These are phyloP conservation scores for Hericium rajendrae DNA, from an alignment of 768 basidiomycete genomes.

Conservation along the genomic window DNA sequence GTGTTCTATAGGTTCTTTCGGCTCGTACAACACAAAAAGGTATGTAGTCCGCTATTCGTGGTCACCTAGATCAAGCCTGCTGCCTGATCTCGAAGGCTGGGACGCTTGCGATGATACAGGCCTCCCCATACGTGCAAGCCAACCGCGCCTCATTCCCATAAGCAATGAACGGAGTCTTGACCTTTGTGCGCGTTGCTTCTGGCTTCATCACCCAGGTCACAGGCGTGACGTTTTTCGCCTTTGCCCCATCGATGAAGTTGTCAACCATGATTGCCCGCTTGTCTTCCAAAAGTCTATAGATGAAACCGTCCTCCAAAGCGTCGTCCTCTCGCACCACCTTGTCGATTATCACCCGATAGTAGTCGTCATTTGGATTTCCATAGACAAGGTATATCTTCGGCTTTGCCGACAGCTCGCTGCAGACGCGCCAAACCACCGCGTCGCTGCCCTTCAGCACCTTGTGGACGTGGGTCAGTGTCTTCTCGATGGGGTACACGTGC, in stretches of 20 bases:
- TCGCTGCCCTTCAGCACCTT: slow-evolving; percentile 2
- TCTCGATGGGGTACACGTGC: slow-evolving; percentile 1
- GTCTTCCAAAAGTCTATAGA: neutral
- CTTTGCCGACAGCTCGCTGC: neutral
- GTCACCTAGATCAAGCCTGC: too few species aligned
- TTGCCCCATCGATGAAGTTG: neutral
- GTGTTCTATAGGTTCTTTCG: too few species aligned
- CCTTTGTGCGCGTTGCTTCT: neutral
- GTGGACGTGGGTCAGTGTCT: neutral
- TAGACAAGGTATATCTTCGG: neutral
- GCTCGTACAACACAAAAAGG: too few species aligned
- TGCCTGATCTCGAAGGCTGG: neutral
- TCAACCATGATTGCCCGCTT: neutral
- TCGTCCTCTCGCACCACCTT: neutral
- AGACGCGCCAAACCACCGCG: neutral
- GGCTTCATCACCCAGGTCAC: slow-evolving; percentile 2
- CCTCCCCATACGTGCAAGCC: neutral
- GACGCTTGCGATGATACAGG: slow-evolving; percentile 3
- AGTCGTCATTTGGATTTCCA: neutral
- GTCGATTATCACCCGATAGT: neutral
- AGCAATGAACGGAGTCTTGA: neutral
- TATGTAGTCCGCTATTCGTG: too few species aligned
- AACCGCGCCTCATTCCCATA: neutral
- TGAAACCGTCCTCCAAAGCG: neutral
- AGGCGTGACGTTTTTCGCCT: neutral